phyloP scores from a whole-genome alignment of 75 land plant species.

The Pinus taeda region DNA sequence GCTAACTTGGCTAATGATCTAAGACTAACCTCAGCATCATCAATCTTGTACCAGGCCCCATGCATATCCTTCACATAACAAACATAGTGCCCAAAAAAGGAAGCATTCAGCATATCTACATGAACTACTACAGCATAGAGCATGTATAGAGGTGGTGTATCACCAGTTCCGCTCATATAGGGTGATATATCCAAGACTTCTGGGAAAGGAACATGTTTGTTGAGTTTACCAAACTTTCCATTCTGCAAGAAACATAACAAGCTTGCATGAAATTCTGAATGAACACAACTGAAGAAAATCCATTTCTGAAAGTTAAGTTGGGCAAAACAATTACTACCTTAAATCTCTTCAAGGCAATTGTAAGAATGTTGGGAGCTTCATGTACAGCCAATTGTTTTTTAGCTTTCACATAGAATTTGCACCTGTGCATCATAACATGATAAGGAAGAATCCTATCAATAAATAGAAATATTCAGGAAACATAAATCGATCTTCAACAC shows the following conservation, averaged over 20 bases:
- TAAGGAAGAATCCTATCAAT: slow-evolving; percentile 1
- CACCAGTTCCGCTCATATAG: slow-evolving; percentile 70
- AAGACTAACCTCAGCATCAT: slow-evolving; percentile 77
- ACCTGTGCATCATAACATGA: slow-evolving; percentile 33
- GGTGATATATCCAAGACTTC: slow-evolving; percentile 66
- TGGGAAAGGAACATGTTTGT: slow-evolving; percentile 84
- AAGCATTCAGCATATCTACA: slow-evolving; percentile 93
- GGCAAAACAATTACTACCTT: slow-evolving; percentile 45
- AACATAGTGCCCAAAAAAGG: slow-evolving; percentile 92
- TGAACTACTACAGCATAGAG: slow-evolving; percentile 96
- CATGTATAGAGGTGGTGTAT: slow-evolving; percentile 50
- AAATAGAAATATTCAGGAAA: neutral
- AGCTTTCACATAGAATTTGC: slow-evolving; percentile 94
- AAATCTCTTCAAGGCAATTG: slow-evolving; percentile 89
- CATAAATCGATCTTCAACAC: neutral
- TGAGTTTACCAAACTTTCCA: slow-evolving; percentile 94
- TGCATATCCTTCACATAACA: slow-evolving; percentile 74
- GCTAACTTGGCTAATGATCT: neutral
- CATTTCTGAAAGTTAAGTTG: neutral
- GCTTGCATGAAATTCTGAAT: neutral
- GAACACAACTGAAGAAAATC: neutral
- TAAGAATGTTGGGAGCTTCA: slow-evolving; percentile 87
- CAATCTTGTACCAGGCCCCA: slow-evolving; percentile 85
- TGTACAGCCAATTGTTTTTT: slow-evolving; percentile 68
- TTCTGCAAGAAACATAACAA: slow-evolving; percentile 42